Evolutionary conservation across 2,329 filamentous ascomycete species (phyloP), one percentile per base, ranked within the genome.

Genomic region (Aspergillus texensis): DNA sequence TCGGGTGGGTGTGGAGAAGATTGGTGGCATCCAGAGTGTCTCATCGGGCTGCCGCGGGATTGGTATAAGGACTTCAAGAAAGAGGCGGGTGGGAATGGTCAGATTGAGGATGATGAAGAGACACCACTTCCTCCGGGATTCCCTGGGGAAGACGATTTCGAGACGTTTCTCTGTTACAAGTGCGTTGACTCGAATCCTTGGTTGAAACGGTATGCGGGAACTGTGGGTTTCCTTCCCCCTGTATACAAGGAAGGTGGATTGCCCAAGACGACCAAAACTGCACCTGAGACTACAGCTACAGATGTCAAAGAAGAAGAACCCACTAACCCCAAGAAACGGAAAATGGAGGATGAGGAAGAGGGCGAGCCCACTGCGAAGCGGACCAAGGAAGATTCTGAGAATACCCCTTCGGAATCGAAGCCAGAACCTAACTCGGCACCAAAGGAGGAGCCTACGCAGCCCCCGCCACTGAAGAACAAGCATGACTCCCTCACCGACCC

Each of bases 11-110:
- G 94, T 78, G 94, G 94, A 14, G 94, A 98, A 80, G 94, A 98
- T 74, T 98, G 94, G 94, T 98, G 93, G 85, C 94, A 98, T 80
- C 93, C 94, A 0, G 93, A 95, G 66, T 98, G 94, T 74, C 81
- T 98, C 9, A 88, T 97, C 56, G 94, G 94, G 6, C 80, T 96
- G 69, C 88, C 90, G 0, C 86, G 92, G 12, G 85, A 88, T 63
- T 94, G 91, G 88, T 78, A 77, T 52, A 71, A 75, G 60, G 67
- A 65, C 36, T 61, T 65, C 3, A 64, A 71, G 24, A 68, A 65
- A 60, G 65, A 67, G 30, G 69, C 64, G 50, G 58, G 58, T 9
- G 77, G 78, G 0, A 70, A 77, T 52, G 70, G 55, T 12, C 61
- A 63, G 14, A 48, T 24, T 26, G 67, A 66, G 0, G 79, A 79